phyloP scores from a whole-genome alignment of 805 yeast genomes.

The Candida adriatica region DNA sequence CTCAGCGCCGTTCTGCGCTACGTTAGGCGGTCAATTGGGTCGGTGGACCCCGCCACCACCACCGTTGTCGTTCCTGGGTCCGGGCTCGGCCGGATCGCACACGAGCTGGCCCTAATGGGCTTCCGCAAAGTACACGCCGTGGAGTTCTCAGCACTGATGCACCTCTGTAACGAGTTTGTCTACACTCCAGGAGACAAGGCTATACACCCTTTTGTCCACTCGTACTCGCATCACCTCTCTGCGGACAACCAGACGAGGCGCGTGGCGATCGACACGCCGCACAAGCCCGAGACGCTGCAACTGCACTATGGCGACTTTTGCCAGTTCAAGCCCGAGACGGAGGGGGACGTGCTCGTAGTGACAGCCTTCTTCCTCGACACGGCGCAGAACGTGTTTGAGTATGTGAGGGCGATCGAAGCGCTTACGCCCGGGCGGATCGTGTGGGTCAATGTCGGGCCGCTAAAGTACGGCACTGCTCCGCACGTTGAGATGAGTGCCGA shows the following conservation, averaged over 20 bases:
- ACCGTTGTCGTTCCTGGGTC: constrained; percentile 77
- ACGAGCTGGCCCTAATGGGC: constrained; percentile 41
- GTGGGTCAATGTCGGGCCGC: constrained; percentile 92
- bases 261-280: constrained; percentile 25
- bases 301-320: constrained; percentile 61
- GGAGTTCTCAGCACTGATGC: constrained; percentile 75
- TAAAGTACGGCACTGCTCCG: constrained; percentile 86
- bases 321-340: constrained; percentile 33
- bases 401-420: constrained; percentile 56
- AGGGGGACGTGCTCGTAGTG: constrained; percentile 47
- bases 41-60: constrained; percentile 36
- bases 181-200: constrained; percentile 25
- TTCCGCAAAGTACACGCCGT: constrained; percentile 56
- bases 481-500: constrained; percentile 64
- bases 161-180: constrained; percentile 54
- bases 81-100: constrained; percentile 76
- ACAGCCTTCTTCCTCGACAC: constrained; percentile 85
- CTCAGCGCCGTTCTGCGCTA: constrained; percentile 48
- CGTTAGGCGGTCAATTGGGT: constrained; percentile 37
- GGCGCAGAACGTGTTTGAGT: constrained; percentile 77
- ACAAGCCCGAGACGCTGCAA: constrained; percentile 40
- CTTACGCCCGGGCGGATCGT: constrained; percentile 42
- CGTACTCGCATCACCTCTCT: constrained; percentile 57
- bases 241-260: constrained; percentile 44
- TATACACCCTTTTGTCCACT: constrained; percentile 51